These are phyloP conservation scores for Candida suzukii DNA, from an alignment of 805 yeast species.

Conservation along the genomic window DNA sequence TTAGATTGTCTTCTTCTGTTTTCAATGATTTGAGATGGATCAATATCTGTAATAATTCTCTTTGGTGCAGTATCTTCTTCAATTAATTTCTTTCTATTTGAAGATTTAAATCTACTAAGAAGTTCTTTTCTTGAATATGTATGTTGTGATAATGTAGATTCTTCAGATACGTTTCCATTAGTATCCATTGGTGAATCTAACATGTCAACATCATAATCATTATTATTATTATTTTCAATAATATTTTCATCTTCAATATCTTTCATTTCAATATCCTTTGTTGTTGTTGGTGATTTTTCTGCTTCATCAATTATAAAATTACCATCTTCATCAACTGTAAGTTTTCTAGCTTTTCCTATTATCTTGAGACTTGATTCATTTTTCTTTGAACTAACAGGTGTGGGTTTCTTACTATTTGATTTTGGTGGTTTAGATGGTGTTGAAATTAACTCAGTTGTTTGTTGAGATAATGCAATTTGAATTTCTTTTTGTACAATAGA, in stretches of 20 bases:
- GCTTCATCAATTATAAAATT: background rate
- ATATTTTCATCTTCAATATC: background rate
- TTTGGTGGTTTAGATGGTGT: no score
- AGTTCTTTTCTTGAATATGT: slow-evolving; percentile 1
- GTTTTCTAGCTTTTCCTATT: slow-evolving; percentile 3
- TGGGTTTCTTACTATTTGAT: no score
- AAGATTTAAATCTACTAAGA: background rate
- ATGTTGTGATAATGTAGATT: background rate
- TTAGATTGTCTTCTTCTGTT: slow-evolving; percentile 4
- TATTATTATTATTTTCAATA: no score
- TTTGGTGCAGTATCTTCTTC: slow-evolving; percentile 9
- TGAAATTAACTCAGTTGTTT: no score
- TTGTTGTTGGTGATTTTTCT: slow-evolving; percentile 1
- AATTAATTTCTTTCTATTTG: background rate
- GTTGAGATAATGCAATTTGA: no score
- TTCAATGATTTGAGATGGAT: slow-evolving; percentile 13
- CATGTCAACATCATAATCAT: background rate
- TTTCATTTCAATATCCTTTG: no score
- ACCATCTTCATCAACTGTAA: background rate
- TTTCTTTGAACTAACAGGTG: no score
- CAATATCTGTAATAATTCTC: slow-evolving; percentile 21
- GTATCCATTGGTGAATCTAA: background rate
- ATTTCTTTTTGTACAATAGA: no score
- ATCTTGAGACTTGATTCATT: no score
- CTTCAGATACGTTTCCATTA: background rate